A percentile compares a stretch with the other conserved stretches of the same genome.
Evolutionary conservation across 225 moss, liverwort and hornwort genomes (phyloP).

Genomic region (Takakia lepidozioides): DNA sequence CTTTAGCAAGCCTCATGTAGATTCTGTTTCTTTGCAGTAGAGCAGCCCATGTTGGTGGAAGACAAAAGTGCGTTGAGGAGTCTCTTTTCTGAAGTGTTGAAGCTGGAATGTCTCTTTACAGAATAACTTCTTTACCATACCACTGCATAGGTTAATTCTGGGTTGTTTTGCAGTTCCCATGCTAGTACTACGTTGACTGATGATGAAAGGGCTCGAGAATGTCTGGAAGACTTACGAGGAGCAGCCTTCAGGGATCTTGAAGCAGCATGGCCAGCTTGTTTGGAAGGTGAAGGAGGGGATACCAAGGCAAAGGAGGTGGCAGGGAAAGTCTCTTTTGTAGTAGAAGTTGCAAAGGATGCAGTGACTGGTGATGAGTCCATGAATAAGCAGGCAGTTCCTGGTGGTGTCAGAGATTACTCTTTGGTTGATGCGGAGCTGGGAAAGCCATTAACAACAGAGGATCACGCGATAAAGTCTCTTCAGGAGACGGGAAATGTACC

Average conservation of each 20-base stretch:
- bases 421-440: constrained; percentile 18
- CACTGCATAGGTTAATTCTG: no score
- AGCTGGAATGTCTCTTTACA: no score
- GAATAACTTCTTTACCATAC: no score
- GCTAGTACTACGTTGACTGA: constrained; percentile 18
- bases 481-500: constrained; percentile 26
- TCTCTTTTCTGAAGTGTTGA: no score
- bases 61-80: no score
- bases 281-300: constrained; percentile 17
- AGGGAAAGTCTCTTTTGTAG: constrained; percentile 13
- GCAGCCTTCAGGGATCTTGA: constrained; percentile 26
- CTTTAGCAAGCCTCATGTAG: no score
- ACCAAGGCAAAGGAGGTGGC: constrained; percentile 7
- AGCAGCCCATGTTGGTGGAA: no score
- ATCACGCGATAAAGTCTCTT: constrained; percentile 13
- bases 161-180: constrained; percentile 48
- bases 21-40: no score
- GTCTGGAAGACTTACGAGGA: constrained; percentile 15
- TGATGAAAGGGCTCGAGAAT: constrained; percentile 16
- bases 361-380: constrained; percentile 8
- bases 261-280: constrained; percentile 14
- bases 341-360: constrained; percentile 6
- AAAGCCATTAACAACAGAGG: constrained; percentile 13
- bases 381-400: constrained; percentile 11
- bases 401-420: constrained; percentile 11